These are phyloP conservation scores for Rhexocercosporidium sp. DNA, from an alignment of 2,329 filamentous ascomycete genomes.

Conservation along the genomic window DNA sequence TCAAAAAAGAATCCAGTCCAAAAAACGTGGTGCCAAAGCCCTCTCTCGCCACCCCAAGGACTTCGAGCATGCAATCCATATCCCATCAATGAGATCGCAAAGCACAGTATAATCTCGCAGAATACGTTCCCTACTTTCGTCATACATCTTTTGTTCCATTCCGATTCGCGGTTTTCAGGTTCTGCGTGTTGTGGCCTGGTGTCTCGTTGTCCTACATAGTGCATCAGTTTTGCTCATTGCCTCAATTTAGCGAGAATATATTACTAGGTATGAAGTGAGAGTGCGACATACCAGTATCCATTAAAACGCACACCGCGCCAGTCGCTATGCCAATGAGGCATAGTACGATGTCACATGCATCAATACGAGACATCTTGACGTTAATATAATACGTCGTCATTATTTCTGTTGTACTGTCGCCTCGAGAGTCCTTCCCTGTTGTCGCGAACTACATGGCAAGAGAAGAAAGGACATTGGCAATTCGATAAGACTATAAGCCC, in stretches of 20 bases:
- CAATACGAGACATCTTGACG: not conserved
- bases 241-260: no score
- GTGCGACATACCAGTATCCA: not conserved
- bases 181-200: not conserved
- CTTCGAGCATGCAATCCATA: not conserved
- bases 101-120: not conserved
- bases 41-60: not conserved
- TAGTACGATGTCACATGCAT: not conserved
- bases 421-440: no score
- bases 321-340: not conserved
- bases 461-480: no score
- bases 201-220: not conserved
- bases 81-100: not conserved
- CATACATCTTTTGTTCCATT: not conserved
- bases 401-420: no score
- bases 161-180: not conserved
- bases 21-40: not conserved
- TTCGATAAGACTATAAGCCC: no score
- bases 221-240: not conserved
- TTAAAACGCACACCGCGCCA: not conserved
- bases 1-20: not conserved
- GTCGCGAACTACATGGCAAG: no score
- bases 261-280: no score
- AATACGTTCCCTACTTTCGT: not conserved
- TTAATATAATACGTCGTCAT: no score